Conservation (phyloP, 331 rosid genomes). For the Quercus lobata region DNA sequence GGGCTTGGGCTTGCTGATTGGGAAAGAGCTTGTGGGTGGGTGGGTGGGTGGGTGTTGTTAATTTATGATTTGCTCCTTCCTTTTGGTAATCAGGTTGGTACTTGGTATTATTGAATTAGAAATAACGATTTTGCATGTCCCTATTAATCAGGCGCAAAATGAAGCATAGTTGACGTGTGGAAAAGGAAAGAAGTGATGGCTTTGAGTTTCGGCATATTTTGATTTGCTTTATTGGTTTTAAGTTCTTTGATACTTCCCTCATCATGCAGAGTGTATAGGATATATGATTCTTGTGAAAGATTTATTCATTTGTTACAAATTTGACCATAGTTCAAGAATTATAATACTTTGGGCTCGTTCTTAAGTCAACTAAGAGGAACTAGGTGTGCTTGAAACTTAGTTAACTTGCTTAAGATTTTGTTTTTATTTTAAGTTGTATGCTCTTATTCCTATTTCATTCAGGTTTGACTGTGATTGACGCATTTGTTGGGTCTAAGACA, state of each 20-base stretch:
- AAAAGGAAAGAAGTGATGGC: neutral
- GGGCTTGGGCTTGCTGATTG: no score
- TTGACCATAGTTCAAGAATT: neutral
- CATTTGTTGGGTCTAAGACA: constrained; percentile 88
- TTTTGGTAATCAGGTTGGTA: no score
- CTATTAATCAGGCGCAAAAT: neutral
- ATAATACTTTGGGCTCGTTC: neutral
- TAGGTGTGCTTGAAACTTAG: neutral
- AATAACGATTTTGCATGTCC: neutral
- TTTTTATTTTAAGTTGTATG: neutral
- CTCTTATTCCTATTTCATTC: constrained; percentile 3
- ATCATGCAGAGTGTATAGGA: neutral
- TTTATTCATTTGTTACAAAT: neutral
- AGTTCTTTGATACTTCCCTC: neutral
- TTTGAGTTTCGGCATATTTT: neutral
- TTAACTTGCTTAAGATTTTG: neutral
- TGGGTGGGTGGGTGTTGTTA: no score
- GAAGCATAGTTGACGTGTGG: neutral
- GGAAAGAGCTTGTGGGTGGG: no score
- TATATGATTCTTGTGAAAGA: neutral
- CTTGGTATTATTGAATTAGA: neutral
- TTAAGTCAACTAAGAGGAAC: neutral
- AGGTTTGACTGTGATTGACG: constrained; percentile 97
- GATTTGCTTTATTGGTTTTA: neutral
- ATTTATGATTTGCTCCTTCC: no score